Percentiles rank a stretch among this genome's conserved stretches.
phyloP scores from a whole-genome alignment of 2,329 filamentous ascomycete species.

The Rhinocladiella mackenziei region DNA sequence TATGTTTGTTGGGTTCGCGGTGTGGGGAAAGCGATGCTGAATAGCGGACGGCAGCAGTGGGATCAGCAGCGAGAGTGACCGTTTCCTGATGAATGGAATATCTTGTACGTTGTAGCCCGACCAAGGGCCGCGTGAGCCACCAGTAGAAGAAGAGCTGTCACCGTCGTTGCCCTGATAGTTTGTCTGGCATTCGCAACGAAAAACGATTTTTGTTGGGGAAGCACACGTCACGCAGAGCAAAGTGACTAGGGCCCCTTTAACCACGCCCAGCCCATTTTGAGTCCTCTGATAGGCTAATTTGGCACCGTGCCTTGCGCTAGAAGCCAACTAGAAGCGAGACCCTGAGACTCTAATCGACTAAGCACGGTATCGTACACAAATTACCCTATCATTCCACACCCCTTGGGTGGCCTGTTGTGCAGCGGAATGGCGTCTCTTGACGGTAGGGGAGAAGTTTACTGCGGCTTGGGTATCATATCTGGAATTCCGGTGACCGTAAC shows the following conservation, averaged over 20 bases:
- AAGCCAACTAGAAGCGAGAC: slow-evolving; percentile 18
- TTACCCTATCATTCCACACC: background rate
- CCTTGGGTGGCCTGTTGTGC: too few species aligned
- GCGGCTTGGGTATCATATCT: too few species aligned
- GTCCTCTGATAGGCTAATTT: slow-evolving; percentile 5
- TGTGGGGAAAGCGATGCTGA: slow-evolving; percentile 18
- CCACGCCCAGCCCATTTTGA: background rate
- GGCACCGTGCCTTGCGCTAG: slow-evolving; percentile 15
- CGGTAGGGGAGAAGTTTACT: too few species aligned
- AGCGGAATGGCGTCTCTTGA: too few species aligned
- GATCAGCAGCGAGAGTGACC: background rate
- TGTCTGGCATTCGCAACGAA: too few species aligned
- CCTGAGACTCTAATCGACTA: too few species aligned
- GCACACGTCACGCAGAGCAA: slow-evolving; percentile 10
- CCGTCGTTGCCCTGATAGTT: too few species aligned
- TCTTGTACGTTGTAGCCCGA: background rate
- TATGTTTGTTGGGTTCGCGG: slow-evolving; percentile 24
- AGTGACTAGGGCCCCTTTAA: background rate
- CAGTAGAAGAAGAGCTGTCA: slow-evolving; percentile 7
- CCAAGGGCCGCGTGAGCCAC: background rate
- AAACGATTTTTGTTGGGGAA: slow-evolving; percentile 22
- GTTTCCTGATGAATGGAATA: background rate
- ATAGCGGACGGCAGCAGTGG: slow-evolving; percentile 4
- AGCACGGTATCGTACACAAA: too few species aligned
- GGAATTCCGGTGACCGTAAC: too few species aligned